Base-by-base conservation (phyloP, 108 stramenopile species). In the Nitzschia palea region DNA sequence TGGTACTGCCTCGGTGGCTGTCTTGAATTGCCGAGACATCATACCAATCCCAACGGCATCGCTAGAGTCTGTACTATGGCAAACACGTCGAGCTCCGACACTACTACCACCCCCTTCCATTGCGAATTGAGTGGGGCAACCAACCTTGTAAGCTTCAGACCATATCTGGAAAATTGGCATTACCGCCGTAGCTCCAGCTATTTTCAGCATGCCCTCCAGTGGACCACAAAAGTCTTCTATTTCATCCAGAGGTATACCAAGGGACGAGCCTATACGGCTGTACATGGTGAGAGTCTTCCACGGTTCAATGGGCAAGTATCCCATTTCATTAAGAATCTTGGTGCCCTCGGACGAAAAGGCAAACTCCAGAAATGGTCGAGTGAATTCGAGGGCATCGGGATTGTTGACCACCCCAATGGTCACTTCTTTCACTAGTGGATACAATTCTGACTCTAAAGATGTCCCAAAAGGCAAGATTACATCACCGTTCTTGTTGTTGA, bases 41-140 rank as follows among this genome's bases (percentile, higher is more conserved):
- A 23, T 22, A 12, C 73, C 67, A 36, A 74, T 68, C 5, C 55
- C 63, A 32, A 72, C 71, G 29, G 70, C 18, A 22, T 23, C 20
- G 1, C 62, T 53, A 17, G 29, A 25, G 5, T 35, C 18, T n/a
- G 47, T 31, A 31, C 37, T 40, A 12, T 56, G 59, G 33, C 73
- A 74, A 29, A 68, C 44, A 14, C 73, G 73, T 1, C 34, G 15
- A 0, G 67, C 73, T 10, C 73, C 73, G 33, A 15, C n/a, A 23
- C 37, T 62, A 20, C 52, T 55, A 22, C 73, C 73, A 29, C 73
- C 73, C 0, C 73, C 73, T 42, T 74, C 73, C 6, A 74, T 56
- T 1, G 18, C 25, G 29, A 74, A 31, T 4, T 53, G 26, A 23
- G 53, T 34, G 2, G 26, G 26, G 28, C 69, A 70, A 1, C 43